These are phyloP conservation scores for Bryum argenteum DNA, from an alignment of 225 moss, liverwort and hornwort genomes.

Conservation along the genomic window DNA sequence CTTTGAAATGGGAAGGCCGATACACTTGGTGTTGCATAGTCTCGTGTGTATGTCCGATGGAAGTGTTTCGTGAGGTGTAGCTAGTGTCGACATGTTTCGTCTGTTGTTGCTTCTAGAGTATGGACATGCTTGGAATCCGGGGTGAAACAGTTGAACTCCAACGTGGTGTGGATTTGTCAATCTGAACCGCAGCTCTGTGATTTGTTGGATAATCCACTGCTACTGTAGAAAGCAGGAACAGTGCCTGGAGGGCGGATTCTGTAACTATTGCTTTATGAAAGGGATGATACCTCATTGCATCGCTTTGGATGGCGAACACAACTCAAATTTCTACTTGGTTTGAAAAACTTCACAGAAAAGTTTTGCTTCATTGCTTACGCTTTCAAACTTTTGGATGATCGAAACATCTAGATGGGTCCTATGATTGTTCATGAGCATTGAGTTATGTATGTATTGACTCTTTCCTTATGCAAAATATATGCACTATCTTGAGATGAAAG, in stretches of 20 bases:
- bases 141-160: neutral
- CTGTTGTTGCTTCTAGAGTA: neutral
- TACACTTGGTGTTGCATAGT: neutral
- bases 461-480: no score
- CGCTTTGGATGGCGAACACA: no score
- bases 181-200: slow-evolving; percentile 17
- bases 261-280: neutral
- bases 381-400: no score
- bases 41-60: neutral
- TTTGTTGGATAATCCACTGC: neutral
- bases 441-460: no score
- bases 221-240: neutral
- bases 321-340: no score
- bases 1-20: neutral
- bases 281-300: no score
- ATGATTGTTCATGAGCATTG: no score
- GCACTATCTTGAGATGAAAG: no score
- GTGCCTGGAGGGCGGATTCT: neutral
- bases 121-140: neutral
- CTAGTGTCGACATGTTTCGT: neutral
- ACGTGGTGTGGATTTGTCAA: slow-evolving; percentile 8
- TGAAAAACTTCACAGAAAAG: no score
- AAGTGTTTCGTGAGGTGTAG: slow-evolving; percentile 3
- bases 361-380: no score
- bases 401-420: no score